A percentile compares a stretch with the other conserved stretches of the same genome.
Conservation (phyloP, 2,329 filamentous ascomycete genomes). For the Neobulgaria alba region DNA sequence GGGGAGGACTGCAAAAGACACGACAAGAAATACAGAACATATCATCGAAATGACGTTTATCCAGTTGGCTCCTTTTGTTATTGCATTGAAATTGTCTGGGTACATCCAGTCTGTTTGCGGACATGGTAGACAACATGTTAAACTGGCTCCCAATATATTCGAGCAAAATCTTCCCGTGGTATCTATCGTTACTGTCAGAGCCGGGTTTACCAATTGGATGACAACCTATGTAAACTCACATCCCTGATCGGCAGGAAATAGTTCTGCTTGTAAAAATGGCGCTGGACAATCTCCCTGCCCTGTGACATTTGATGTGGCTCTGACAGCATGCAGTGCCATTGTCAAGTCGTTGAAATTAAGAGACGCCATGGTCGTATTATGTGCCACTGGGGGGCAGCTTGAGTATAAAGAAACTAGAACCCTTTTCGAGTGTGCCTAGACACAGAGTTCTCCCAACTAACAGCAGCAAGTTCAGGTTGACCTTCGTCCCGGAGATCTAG, state of each 20-base stretch:
- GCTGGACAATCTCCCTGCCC: slow-evolving; percentile 41
- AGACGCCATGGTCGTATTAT: no score
- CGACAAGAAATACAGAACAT: slow-evolving; percentile 35
- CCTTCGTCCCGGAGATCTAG: neutral
- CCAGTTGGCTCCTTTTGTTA: slow-evolving; percentile 68
- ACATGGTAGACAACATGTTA: slow-evolving; percentile 81
- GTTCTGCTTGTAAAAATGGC: slow-evolving; percentile 58
- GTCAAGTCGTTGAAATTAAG: no score
- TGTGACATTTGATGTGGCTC: neutral
- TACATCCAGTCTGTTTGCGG: slow-evolving; percentile 74
- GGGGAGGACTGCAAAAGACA: slow-evolving; percentile 62
- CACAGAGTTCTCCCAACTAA: neutral
- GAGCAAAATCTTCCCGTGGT: slow-evolving; percentile 50
- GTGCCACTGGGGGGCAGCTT: no score
- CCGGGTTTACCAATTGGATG: neutral
- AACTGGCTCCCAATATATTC: slow-evolving; percentile 32
- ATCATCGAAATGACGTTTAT: slow-evolving; percentile 67
- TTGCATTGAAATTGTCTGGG: slow-evolving; percentile 46
- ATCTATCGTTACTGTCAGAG: slow-evolving; percentile 33
- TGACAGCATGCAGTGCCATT: no score
- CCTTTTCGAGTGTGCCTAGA: neutral
- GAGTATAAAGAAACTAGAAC: no score
- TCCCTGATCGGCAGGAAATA: slow-evolving; percentile 53
- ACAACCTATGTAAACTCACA: slow-evolving; percentile 43
- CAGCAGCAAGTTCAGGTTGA: neutral